Percentiles rank a stretch among this genome's conserved stretches.
Conservation (phyloP, 805 yeast genomes). For the Metschnikowia chrysomelidarum region DNA sequence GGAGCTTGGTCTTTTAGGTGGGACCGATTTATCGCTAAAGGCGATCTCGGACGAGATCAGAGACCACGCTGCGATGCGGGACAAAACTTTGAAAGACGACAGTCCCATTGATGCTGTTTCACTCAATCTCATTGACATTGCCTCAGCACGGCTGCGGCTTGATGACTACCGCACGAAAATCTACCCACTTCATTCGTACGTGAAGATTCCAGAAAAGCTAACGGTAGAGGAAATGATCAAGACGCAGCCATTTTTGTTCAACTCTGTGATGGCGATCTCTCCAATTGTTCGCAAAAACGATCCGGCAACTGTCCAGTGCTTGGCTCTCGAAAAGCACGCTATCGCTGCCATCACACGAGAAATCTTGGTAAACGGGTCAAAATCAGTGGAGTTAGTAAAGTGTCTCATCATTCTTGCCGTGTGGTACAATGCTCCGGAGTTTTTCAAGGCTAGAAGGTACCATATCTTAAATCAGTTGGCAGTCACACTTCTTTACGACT, state of each 20-base stretch:
- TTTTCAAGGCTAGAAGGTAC: slow-evolving; percentile 74
- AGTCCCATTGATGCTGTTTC: slow-evolving; percentile 49
- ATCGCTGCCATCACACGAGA: slow-evolving; percentile 53
- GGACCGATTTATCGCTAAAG: slow-evolving; percentile 34
- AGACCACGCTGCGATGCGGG: slow-evolving; percentile 44
- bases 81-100: slow-evolving; percentile 26
- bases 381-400: slow-evolving; percentile 65
- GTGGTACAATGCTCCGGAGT: slow-evolving; percentile 85
- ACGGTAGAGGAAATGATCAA: slow-evolving; percentile 48
- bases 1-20: slow-evolving; percentile 39
- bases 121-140: slow-evolving; percentile 53
- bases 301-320: slow-evolving; percentile 38
- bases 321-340: slow-evolving; percentile 53
- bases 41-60: slow-evolving; percentile 47
- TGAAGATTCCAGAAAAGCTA: slow-evolving; percentile 47
- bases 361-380: slow-evolving; percentile 66
- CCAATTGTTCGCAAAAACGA: slow-evolving; percentile 40
- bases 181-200: slow-evolving; percentile 52
- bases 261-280: slow-evolving; percentile 61
- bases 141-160: slow-evolving; percentile 59
- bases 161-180: slow-evolving; percentile 47
- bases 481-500: slow-evolving; percentile 67
- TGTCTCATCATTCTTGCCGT: slow-evolving; percentile 57
- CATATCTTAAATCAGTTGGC: slow-evolving; percentile 67
- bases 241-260: slow-evolving; percentile 59